Evolutionary conservation across 305 asterid genomes (phyloP).

Genomic region (Euphrasia arctica): DNA sequence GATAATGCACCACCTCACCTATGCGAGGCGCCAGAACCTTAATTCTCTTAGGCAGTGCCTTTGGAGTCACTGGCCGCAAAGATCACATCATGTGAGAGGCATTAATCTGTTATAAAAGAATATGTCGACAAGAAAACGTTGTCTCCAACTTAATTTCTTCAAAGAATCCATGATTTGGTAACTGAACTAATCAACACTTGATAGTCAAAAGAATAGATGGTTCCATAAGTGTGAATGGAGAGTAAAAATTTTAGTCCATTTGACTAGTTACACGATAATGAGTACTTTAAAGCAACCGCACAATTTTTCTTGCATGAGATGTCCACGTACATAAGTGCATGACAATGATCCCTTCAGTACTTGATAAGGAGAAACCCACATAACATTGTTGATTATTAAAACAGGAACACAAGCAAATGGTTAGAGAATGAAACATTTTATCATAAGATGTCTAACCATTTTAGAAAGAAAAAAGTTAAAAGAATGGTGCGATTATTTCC

Average conservation of each 20-base stretch:
- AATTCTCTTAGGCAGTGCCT: no score
- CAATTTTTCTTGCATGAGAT: not conserved
- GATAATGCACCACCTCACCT: no score
- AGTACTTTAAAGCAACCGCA: not conserved
- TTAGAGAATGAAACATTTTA: constrained; percentile 1
- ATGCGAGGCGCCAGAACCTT: not conserved
- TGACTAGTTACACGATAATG: not conserved
- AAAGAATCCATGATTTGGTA: constrained; percentile 11
- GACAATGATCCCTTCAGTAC: constrained; percentile 4
- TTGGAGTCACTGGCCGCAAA: not conserved
- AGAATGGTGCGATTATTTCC: constrained; percentile 15
- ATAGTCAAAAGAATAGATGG: constrained; percentile 1
- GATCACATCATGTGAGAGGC: no score
- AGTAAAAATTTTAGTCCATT: not conserved
- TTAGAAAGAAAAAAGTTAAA: constrained; percentile 2
- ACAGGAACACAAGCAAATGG: not conserved
- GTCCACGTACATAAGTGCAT: not conserved
- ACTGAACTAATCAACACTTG: not conserved
- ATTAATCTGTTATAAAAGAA: no score
- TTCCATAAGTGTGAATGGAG: not conserved
- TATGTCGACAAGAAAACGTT: no score
- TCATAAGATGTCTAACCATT: not conserved
- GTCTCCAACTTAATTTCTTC: constrained; percentile 5
- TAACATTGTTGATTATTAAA: not conserved
- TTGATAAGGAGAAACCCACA: constrained; percentile 5